These are phyloP conservation scores for Borovskyia barvae DNA, from an alignment of 208 protist species.

Conservation along the genomic window DNA sequence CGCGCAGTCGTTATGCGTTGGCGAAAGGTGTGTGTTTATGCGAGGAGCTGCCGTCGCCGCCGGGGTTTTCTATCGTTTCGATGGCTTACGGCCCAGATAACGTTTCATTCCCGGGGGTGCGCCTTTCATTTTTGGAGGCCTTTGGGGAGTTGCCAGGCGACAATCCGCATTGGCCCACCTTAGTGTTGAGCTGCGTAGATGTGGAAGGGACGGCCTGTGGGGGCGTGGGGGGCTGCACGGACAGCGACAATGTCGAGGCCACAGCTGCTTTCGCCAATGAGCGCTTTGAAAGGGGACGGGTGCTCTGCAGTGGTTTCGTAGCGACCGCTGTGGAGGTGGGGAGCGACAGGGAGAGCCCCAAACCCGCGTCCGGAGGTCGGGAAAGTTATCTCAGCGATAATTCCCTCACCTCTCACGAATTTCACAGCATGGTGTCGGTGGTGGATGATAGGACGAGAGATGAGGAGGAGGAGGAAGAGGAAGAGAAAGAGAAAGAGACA, in stretches of 20 bases:
- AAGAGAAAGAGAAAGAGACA: no score
- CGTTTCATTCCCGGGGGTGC: neutral
- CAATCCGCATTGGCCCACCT: neutral
- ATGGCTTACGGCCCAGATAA: neutral
- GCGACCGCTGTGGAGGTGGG: neutral
- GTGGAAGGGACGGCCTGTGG: neutral
- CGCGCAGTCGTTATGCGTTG: conserved; percentile 17
- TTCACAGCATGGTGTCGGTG: neutral
- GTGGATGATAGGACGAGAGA: no score
- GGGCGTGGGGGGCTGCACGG: neutral
- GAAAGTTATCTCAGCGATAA: neutral
- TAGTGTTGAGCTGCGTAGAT: conserved; percentile 20
- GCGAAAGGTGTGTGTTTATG: neutral
- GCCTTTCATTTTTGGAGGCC: conserved; percentile 17
- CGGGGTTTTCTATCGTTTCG: conserved; percentile 5
- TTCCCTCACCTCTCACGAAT: neutral
- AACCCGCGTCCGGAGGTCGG: neutral
- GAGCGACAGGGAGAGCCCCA: neutral
- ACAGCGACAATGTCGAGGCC: neutral
- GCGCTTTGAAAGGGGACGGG: neutral
- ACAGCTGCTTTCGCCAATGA: neutral
- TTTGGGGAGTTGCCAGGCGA: conserved; percentile 4
- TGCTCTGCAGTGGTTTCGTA: conserved; percentile 26
- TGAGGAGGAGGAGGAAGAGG: no score
- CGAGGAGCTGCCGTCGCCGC: conserved; percentile 15